Conservation (phyloP, 2,329 filamentous ascomycete genomes). For the Bipolaris zeicola region DNA sequence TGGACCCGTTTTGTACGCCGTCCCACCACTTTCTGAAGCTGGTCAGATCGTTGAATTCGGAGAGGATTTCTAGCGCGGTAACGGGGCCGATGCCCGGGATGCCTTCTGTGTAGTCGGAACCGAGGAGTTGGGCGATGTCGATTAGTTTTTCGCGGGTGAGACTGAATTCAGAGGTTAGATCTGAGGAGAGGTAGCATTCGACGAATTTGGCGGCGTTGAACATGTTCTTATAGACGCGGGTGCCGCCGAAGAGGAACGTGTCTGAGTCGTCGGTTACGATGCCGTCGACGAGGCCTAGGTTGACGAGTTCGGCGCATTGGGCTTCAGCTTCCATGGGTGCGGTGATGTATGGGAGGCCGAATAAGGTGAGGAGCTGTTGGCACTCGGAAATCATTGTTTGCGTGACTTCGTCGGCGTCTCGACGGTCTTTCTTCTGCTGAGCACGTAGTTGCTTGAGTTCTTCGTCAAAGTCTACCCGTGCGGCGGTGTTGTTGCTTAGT, state of each 20-base stretch:
- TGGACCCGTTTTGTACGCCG: constrained; percentile 71
- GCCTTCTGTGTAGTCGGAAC: constrained; percentile 94
- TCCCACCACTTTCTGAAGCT: constrained; percentile 89
- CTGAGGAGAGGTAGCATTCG: constrained; percentile 85
- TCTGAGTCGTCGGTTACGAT: constrained; percentile 98
- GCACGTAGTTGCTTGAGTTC: constrained; percentile 84
- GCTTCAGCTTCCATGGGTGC: constrained; percentile 99
- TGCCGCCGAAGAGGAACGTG: constrained; percentile 95
- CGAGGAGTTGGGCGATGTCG: constrained; percentile 84
- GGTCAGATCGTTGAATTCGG: constrained; percentile 79
- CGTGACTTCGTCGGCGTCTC: constrained; percentile 95
- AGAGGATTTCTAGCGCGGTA: constrained; percentile 90
- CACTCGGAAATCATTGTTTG: constrained; percentile 96
- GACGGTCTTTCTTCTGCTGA: constrained; percentile 95
- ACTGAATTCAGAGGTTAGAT: constrained; percentile 88
- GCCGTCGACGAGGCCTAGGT: constrained; percentile 86
- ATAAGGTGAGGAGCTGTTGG: constrained; percentile 84
- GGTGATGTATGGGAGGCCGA: constrained; percentile 94
- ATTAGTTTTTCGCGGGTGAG: constrained; percentile 88
- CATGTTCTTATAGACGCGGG: constrained; percentile 98
- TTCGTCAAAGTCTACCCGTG: constrained; percentile 77
- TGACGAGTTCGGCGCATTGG: constrained; percentile 90
- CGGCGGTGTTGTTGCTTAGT: constrained; percentile 75
- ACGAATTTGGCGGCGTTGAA: constrained; percentile 99
- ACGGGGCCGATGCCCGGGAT: constrained; percentile 90